Base-by-base conservation (phyloP, 2,329 filamentous ascomycete genomes). In the Neurospora sp. region DNA sequence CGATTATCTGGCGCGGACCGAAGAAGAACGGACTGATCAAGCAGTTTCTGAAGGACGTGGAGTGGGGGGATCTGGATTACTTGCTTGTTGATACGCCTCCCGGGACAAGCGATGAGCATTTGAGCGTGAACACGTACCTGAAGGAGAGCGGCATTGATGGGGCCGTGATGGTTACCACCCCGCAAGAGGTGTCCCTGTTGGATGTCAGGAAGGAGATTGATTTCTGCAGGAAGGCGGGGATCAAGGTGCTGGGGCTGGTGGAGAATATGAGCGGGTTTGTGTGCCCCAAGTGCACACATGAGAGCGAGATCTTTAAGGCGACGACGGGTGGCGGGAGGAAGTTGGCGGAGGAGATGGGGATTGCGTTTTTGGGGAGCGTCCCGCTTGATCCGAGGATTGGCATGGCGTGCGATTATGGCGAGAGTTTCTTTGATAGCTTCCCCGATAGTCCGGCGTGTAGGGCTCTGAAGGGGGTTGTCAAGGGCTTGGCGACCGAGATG, bases 1-100 rank as follows among this genome's bases (percentile, higher is more conserved):
- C 96, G 3, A 90, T 99, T 52, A 99, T 99, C 74, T 99, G 96
- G 96, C 88, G 96, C 67, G 96, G 96, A 0, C 91, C 96, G 2
- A 99, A 99, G 87, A 99, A 99, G 86, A 99, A 98, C 77, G 96
- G 96, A 0, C 82, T 99, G 70, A 98, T 99, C 78, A 99, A 99
- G 83, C 92, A 96, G 79, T 99, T 99, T 76, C 82, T 99, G 68
- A 97, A 97, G 83, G 96, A 99, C 77, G 96, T 99, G 6, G 93
- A 96, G 78, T 99, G 96, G 96, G 96, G 96, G 10, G 92, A 96
- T 71, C 83, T 98, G 80, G 96, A 99, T 77, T 97, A 95, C 74
- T 78, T 99, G 70, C 86, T 99, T 68, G 93, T 98, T 11, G 96
- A 99, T 79, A 99, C 96, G 1, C 96, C 96, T 0, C 96, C 96